Evolutionary conservation across 2,329 filamentous ascomycete genomes (phyloP).

Genomic region (Orbilia javanica): DNA sequence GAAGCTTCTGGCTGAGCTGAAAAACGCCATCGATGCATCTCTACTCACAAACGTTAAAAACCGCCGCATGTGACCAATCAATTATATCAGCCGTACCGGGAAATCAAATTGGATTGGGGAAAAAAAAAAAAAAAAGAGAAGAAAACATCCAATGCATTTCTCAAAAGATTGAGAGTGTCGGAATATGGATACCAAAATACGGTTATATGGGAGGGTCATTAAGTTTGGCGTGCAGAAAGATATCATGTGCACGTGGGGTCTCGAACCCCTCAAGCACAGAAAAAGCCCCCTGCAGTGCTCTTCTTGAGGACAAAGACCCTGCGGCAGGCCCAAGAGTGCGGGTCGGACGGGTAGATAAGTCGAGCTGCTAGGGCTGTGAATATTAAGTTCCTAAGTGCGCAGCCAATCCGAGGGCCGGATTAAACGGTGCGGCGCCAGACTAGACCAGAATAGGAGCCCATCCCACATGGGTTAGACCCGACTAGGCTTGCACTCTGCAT

Average conservation of each 20-base stretch:
- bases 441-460: background rate
- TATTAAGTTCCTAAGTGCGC: background rate
- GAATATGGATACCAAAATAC: background rate
- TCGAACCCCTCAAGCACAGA: constrained; percentile 1
- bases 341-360: constrained; percentile 3
- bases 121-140: constrained; percentile 1
- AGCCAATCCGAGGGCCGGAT: constrained; percentile 1
- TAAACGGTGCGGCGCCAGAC: constrained; percentile 1
- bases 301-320: background rate
- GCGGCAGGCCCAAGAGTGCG: background rate
- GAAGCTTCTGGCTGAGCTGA: background rate
- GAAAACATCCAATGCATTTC: background rate
- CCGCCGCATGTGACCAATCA: constrained; percentile 3
- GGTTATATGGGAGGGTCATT: constrained; percentile 3
- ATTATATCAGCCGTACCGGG: constrained; percentile 3
- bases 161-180: background rate
- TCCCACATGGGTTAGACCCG: background rate
- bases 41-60: background rate
- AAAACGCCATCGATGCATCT: constrained; percentile 7
- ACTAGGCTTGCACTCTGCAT: constrained; percentile 5
- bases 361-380: background rate
- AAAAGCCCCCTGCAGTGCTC: background rate
- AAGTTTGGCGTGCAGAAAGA: background rate
- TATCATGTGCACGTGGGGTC: too few species aligned
- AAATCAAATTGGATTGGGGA: background rate